Base-by-base conservation (phyloP, 768 basidiomycete genomes). In the Kwoniella mangroviensis region DNA sequence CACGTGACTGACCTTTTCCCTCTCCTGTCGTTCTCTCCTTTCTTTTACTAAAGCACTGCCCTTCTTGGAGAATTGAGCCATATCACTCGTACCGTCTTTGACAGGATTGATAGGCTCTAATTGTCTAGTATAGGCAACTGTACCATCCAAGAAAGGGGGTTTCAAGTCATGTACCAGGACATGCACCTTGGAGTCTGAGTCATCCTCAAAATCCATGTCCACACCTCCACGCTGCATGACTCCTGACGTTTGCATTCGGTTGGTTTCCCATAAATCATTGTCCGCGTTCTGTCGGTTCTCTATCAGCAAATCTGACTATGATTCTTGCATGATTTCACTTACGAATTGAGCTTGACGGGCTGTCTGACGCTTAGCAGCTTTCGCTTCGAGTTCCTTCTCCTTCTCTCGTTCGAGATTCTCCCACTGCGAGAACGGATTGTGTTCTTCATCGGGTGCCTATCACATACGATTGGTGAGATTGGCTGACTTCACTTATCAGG, bases 211-310 rank as follows among this genome's bases (percentile, higher is more conserved):
- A 78, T 98, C 95, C 24, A 95, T 86, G 80, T 99, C 94, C 58
- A 99, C 87, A 3, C 88, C 86, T 74, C 89, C 91, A 42, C 92
- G 90, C 10, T 92, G 92, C 0, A 93, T 92, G 21, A 98, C 91
- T 78, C 97, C 97, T 2, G 97, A 98, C 0, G 93, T 93, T 11
- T 93, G 86, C 91, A 99, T 95, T 79, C 96, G 92, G 80, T 98
- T 98, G 9, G 92, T 92, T 85, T 99, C 97, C 97, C 97, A 99
- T 12, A 96, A 85, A 78, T 99, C 97, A 77, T 97, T 98, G 83
- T 99, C 97, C 24, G 93, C 93, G 77, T 98, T 98, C 92, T 95
- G 51, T n/a, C 9, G 4, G 21, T 69, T 9, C 53, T 26, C 72
- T 10, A 42, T 76, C 34, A 80, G 76, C 78, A 15, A 26, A 22